These are phyloP conservation scores for Xerocomus potaroensis DNA, from an alignment of 768 basidiomycete genomes.

Conservation along the genomic window DNA sequence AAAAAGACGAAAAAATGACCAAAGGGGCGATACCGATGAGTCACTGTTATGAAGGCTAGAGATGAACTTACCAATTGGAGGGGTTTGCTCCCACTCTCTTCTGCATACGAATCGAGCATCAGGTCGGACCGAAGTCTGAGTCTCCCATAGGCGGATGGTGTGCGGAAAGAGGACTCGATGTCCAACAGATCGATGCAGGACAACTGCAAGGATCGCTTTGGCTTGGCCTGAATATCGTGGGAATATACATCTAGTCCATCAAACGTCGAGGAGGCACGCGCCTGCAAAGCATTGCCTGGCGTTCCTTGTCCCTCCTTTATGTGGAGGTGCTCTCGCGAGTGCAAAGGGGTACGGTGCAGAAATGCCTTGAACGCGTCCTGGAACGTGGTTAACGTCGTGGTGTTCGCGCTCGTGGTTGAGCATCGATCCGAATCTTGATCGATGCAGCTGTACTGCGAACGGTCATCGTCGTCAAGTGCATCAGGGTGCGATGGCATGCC, in stretches of 20 bases:
- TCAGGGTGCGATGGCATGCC: constrained; percentile 6
- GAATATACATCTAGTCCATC: constrained; percentile 30
- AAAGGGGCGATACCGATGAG: background rate
- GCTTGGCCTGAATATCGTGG: constrained; percentile 19
- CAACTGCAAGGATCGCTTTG: constrained; percentile 17
- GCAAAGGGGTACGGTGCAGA: constrained; percentile 20
- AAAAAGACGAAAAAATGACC: background rate
- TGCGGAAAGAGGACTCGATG: constrained; percentile 13
- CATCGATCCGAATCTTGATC: constrained; percentile 14
- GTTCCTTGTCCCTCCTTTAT: constrained; percentile 6
- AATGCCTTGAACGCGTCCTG: constrained; percentile 31
- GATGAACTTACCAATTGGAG: constrained; percentile 14
- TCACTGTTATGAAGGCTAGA: background rate
- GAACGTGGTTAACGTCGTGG: constrained; percentile 20
- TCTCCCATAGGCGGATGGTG: constrained; percentile 10
- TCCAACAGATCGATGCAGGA: constrained; percentile 23
- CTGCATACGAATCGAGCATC: constrained; percentile 16
- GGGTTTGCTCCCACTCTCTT: constrained; percentile 9
- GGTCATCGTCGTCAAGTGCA: constrained; percentile 16
- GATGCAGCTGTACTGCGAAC: constrained; percentile 8
- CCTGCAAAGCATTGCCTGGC: constrained; percentile 9
- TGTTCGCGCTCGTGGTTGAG: constrained; percentile 15
- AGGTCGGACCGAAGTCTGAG: constrained; percentile 19
- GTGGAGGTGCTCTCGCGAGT: constrained; percentile 19
- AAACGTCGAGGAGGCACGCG: constrained; percentile 29